Evolutionary conservation across 2,329 filamentous ascomycete genomes (phyloP).

Genomic region (Sporothrix mexicana): DNA sequence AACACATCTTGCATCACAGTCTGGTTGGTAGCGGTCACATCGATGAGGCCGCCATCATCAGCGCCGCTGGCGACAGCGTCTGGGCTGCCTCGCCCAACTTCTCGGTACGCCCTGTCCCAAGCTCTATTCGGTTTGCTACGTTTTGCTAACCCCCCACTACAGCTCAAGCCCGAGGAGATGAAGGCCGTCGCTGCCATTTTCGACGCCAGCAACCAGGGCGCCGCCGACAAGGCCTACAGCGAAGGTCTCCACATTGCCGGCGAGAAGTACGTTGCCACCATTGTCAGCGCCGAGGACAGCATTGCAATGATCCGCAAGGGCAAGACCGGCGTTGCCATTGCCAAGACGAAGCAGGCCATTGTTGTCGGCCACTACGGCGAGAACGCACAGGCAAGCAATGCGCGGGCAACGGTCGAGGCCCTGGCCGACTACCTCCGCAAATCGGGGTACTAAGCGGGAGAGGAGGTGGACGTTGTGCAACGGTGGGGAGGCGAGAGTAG

Average conservation of each 20-base stretch:
- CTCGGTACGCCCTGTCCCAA: conserved; percentile 59
- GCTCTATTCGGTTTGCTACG: too few species aligned
- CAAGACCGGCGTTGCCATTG: conserved; percentile 78
- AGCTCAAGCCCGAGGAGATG: conserved; percentile 66
- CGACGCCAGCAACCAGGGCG: conserved; percentile 47
- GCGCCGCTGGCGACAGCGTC: conserved; percentile 75
- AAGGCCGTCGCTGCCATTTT: conserved; percentile 63
- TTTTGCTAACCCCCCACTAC: conserved; percentile 38
- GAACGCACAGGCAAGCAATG: conserved; percentile 72
- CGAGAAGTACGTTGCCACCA: conserved; percentile 78
- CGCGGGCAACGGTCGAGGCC: conserved; percentile 78
- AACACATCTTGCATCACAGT: conserved; percentile 54
- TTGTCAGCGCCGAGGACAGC: conserved; percentile 65
- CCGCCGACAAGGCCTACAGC: conserved; percentile 69
- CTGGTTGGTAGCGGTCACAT: conserved; percentile 79
- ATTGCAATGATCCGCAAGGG: conserved; percentile 50
- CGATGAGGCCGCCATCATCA: conserved; percentile 86
- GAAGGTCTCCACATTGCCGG: conserved; percentile 78
- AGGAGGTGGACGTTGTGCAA: background rate
- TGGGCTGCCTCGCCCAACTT: conserved; percentile 78
- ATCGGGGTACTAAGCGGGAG: conserved; percentile 69
- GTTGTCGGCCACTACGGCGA: conserved; percentile 88
- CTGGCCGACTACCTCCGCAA: conserved; percentile 87
- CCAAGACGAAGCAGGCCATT: conserved; percentile 87
- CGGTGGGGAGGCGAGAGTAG: background rate